Evolutionary conservation across 2,329 filamentous ascomycete species (phyloP).

Genomic region (Leptoxyphium fumago): DNA sequence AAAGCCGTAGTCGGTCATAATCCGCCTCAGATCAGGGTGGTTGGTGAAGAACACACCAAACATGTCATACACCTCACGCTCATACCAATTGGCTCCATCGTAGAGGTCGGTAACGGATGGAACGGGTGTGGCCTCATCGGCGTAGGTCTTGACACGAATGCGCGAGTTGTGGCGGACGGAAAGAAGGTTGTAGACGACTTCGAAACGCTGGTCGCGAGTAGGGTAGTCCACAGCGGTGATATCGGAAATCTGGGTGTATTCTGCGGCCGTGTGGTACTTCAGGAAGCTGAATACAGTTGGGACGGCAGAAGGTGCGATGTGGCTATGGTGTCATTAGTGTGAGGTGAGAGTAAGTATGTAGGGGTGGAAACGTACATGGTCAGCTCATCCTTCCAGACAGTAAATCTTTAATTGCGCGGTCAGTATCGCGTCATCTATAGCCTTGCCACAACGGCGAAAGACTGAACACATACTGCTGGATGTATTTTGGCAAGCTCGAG

Average conservation of each 20-base stretch:
- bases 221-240: constrained; percentile 95
- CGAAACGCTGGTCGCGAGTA: constrained; percentile 87
- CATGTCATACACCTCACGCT: constrained; percentile 93
- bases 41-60: constrained; percentile 94
- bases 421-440: neutral
- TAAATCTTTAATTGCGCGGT: constrained; percentile 42
- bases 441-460: neutral
- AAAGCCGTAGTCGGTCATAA: constrained; percentile 99
- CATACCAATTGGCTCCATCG: constrained; percentile 97
- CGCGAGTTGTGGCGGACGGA: constrained; percentile 92
- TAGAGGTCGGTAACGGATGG: constrained; percentile 76
- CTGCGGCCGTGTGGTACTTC: constrained; percentile 93
- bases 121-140: constrained; percentile 86
- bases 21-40: constrained; percentile 88
- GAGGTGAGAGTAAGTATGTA: constrained; percentile 51
- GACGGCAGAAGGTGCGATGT: constrained; percentile 69
- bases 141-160: constrained; percentile 96
- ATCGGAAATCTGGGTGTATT: constrained; percentile 85
- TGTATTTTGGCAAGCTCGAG: constrained; percentile 90
- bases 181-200: constrained; percentile 94
- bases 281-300: constrained; percentile 88
- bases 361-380: constrained; percentile 42
- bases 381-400: constrained; percentile 98
- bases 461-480: constrained; percentile 53
- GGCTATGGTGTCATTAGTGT: constrained; percentile 71